phyloP scores from a whole-genome alignment of 2,329 filamentous ascomycete species.

The Paecilomyces sp. region DNA sequence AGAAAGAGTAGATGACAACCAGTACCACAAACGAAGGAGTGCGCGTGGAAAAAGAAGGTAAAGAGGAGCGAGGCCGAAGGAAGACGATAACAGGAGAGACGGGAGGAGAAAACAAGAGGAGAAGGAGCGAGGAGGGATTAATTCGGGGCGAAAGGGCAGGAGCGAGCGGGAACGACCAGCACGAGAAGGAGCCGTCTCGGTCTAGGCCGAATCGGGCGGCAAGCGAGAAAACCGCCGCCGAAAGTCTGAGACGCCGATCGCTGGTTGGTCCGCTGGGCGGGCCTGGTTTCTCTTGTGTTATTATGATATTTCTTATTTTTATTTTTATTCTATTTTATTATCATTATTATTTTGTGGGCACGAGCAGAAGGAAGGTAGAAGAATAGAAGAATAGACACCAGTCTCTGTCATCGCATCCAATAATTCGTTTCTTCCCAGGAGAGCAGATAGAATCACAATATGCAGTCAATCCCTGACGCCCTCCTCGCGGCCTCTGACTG shows the following conservation, averaged over 20 bases:
- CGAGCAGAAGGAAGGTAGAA: too few relatives aligned
- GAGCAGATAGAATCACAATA: too few relatives aligned
- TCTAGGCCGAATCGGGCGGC: neutral
- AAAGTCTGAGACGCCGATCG: slow-evolving; percentile 8
- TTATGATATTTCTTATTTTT: too few relatives aligned
- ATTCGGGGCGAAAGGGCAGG: slow-evolving; percentile 5
- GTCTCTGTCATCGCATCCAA: too few relatives aligned
- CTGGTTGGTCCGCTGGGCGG: slow-evolving; percentile 9
- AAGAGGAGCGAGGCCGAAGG: slow-evolving; percentile 22
- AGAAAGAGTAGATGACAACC: slow-evolving; percentile 10
- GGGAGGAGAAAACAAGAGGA: slow-evolving; percentile 10
- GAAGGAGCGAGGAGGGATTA: slow-evolving; percentile 12
- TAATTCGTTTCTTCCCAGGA: too few relatives aligned
- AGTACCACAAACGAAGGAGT: slow-evolving; percentile 22
- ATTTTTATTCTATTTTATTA: too few relatives aligned
- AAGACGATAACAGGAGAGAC: slow-evolving; percentile 8
- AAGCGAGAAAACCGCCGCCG: slow-evolving; percentile 1
- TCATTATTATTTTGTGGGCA: too few relatives aligned
- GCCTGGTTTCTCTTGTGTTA: too few relatives aligned
- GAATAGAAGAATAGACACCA: too few relatives aligned
- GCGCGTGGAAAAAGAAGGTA: slow-evolving; percentile 12
- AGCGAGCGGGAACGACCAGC: too few relatives aligned
- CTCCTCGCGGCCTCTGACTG: neutral
- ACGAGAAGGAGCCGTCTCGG: slow-evolving; percentile 6
- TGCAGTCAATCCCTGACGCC: too few relatives aligned